These are phyloP conservation scores for Epichloe amarillans DNA, from an alignment of 2,329 filamentous ascomycete species.

Conservation along the genomic window DNA sequence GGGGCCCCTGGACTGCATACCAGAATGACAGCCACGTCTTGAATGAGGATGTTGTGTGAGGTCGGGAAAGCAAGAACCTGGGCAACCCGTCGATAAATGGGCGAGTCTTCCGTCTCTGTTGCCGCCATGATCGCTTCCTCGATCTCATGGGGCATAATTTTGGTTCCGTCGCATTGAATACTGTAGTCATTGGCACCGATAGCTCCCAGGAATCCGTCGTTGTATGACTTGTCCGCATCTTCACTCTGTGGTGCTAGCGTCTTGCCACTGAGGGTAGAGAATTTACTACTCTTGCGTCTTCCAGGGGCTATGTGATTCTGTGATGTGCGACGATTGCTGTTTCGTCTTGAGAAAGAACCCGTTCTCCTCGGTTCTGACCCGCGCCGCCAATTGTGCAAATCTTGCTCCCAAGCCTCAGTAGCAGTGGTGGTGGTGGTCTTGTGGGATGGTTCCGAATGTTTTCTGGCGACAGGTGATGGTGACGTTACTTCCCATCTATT, in stretches of 20 bases:
- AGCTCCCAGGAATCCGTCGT: slow-evolving; percentile 32
- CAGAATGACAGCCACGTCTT: slow-evolving; percentile 36
- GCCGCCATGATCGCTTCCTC: slow-evolving; percentile 35
- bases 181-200: slow-evolving; percentile 38
- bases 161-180: slow-evolving; percentile 37
- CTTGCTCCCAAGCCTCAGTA: background rate
- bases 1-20: slow-evolving; percentile 28
- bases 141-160: slow-evolving; percentile 35
- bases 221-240: slow-evolving; percentile 26
- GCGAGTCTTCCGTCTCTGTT: slow-evolving; percentile 23
- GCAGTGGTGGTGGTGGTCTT: background rate
- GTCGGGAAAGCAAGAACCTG: slow-evolving; percentile 35
- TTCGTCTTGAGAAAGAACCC: background rate
- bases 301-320: background rate
- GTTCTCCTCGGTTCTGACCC: background rate
- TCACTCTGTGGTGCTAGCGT: slow-evolving; percentile 23
- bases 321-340: background rate
- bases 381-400: background rate
- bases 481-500: background rate
- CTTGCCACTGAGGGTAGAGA: background rate
- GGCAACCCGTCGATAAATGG: slow-evolving; percentile 28
- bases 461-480: background rate
- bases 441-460: background rate
- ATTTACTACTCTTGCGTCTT: background rate
- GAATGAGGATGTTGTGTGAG: slow-evolving; percentile 33